Evolutionary conservation across 257 asterid species (phyloP).

Genomic region (Prunella vulgaris): DNA sequence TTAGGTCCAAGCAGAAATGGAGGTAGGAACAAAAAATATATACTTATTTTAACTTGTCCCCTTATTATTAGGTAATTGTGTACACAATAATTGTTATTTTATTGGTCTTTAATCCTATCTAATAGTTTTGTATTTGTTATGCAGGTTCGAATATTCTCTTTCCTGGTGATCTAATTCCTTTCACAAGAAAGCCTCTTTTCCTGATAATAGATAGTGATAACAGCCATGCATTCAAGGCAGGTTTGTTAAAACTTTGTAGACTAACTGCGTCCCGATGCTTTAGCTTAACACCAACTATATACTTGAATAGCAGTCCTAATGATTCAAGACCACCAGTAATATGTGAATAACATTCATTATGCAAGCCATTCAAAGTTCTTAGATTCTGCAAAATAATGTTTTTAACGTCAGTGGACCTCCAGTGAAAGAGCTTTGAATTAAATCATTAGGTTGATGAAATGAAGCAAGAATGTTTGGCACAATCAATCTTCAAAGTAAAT

Average conservation of each 20-base stretch:
- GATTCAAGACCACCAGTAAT: slow-evolving; percentile 7
- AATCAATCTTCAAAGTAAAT: neutral
- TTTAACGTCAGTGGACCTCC: neutral
- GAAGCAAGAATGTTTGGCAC: neutral
- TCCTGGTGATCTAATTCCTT: slow-evolving; percentile 92
- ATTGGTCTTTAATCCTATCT: slow-evolving; percentile 15
- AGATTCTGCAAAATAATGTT: neutral
- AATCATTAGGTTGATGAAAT: neutral
- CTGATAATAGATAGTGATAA: slow-evolving; percentile 83
- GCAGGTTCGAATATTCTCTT: slow-evolving; percentile 78
- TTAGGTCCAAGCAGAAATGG: slow-evolving; percentile 79
- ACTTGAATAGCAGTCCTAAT: slow-evolving; percentile 17
- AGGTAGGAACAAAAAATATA: slow-evolving; percentile 39
- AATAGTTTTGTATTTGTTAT: slow-evolving; percentile 20
- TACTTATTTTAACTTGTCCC: slow-evolving; percentile 16
- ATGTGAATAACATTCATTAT: neutral
- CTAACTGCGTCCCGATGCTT: slow-evolving; percentile 21
- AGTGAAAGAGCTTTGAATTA: neutral
- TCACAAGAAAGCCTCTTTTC: slow-evolving; percentile 90
- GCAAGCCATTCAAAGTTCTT: neutral
- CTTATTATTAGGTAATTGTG: neutral
- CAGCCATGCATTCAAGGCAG: slow-evolving; percentile 99
- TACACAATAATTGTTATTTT: slow-evolving; percentile 15
- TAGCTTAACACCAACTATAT: slow-evolving; percentile 10
- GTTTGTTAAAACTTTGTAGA: slow-evolving; percentile 78